phyloP scores from a whole-genome alignment of 192 early-diverging fungal species.

The Spizellomyces sp. region DNA sequence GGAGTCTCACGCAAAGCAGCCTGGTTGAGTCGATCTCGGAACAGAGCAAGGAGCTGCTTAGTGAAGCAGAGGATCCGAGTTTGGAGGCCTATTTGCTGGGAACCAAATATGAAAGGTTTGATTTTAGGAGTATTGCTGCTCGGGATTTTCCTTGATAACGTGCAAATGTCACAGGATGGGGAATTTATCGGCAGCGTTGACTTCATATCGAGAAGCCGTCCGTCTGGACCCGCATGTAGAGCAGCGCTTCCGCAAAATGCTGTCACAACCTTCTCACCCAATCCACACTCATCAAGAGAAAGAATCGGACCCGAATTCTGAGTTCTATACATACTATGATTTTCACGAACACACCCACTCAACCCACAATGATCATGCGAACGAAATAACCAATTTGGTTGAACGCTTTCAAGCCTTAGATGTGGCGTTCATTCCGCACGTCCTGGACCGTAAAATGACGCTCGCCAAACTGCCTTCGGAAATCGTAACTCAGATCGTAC shows the following conservation, averaged over 20 bases:
- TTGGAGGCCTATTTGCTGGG: conserved; percentile 1
- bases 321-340: conserved; percentile 27
- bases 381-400: conserved; percentile 1
- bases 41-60: too few relatives aligned
- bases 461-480: conserved; percentile 14
- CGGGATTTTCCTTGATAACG: neutral
- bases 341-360: neutral
- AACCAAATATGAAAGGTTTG: conserved; percentile 10
- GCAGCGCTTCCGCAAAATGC: conserved; percentile 8
- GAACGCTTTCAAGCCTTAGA: neutral
- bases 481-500: conserved; percentile 22
- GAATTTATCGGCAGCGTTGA: conserved; percentile 20
- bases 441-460: neutral
- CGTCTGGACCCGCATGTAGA: conserved; percentile 22
- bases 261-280: conserved; percentile 4
- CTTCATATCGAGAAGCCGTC: conserved; percentile 17
- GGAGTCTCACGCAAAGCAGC: too few relatives aligned
- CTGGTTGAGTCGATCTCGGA: too few relatives aligned
- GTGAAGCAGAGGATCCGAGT: neutral
- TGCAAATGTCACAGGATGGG: conserved; percentile 18
- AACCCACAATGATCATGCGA: neutral
- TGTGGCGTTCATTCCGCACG: conserved; percentile 2
- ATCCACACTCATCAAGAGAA: neutral
- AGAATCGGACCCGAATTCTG: conserved; percentile 14
- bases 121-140: neutral